Evolutionary conservation across 208 protist species (phyloP).

Genomic region (Crithidia thermophila): DNA sequence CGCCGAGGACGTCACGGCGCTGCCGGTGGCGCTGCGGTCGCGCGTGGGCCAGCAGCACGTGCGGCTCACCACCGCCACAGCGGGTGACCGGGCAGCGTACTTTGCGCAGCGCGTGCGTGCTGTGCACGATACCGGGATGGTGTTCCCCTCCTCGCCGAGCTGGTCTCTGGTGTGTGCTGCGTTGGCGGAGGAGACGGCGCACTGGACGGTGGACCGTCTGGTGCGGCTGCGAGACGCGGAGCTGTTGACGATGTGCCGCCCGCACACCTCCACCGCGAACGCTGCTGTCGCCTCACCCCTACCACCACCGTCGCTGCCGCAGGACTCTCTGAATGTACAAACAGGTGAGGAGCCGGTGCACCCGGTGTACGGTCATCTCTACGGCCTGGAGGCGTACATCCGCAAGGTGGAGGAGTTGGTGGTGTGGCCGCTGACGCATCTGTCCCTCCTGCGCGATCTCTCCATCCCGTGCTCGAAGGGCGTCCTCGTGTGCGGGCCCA

Average conservation of each 20-base stretch:
- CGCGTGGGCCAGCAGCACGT: constrained; percentile 33
- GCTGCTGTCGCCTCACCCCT: background rate
- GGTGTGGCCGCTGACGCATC: constrained; percentile 82
- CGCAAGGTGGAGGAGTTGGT: constrained; percentile 66
- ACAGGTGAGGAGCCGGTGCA: background rate
- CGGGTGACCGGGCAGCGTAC: constrained; percentile 33
- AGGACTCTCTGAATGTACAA: background rate
- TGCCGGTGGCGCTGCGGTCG: constrained; percentile 5
- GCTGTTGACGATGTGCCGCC: constrained; percentile 1
- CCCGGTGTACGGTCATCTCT: constrained; percentile 50
- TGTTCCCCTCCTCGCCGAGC: constrained; percentile 2
- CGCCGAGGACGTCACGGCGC: constrained; percentile 12
- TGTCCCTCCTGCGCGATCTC: constrained; percentile 37
- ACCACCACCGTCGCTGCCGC: background rate
- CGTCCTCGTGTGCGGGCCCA: constrained; percentile 78
- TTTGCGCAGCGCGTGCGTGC: constrained; percentile 12
- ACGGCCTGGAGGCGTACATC: constrained; percentile 56
- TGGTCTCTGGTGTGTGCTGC: background rate
- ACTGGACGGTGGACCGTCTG: constrained; percentile 21
- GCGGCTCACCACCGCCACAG: constrained; percentile 29
- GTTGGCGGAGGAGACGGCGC: constrained; percentile 30
- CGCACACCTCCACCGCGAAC: background rate
- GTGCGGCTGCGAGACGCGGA: constrained; percentile 8
- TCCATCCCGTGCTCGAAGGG: constrained; percentile 63
- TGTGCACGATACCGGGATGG: background rate